phyloP scores from a whole-genome alignment of 805 yeast species.

The Teunomyces funiuensis region DNA sequence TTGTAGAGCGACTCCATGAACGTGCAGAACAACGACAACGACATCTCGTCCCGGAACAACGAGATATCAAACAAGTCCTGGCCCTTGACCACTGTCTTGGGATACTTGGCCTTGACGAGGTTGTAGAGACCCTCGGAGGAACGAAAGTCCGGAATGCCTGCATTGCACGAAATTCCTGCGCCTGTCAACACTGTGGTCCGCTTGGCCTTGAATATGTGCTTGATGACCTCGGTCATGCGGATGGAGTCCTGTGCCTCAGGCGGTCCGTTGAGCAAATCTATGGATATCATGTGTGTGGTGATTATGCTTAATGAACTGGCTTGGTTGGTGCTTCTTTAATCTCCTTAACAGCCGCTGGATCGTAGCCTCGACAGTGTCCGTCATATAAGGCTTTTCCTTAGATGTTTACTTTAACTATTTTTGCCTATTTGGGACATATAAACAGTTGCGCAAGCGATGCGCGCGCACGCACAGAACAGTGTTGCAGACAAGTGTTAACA shows the following conservation, averaged over 20 bases:
- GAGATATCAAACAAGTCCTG: constrained; percentile 90
- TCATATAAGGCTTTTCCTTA: constrained; percentile 2
- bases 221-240: constrained; percentile 39
- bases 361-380: constrained; percentile 1
- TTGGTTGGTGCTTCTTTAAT: too few species aligned
- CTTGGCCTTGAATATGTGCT: constrained; percentile 49
- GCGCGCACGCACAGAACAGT: too few species aligned
- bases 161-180: constrained; percentile 95
- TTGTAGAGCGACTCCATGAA: constrained; percentile 82
- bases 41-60: constrained; percentile 64
- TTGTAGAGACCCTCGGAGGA: constrained; percentile 82
- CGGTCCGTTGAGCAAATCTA: constrained; percentile 10
- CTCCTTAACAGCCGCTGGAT: not conserved
- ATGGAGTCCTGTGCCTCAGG: constrained; percentile 19
- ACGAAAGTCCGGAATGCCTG: constrained; percentile 96
- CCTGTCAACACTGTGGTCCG: constrained; percentile 79
- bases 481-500: too few species aligned
- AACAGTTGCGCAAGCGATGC: not conserved
- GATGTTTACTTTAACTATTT: constrained; percentile 9
- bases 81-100: constrained; percentile 69
- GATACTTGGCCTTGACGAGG: constrained; percentile 61
- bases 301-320: too few species aligned
- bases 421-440: constrained; percentile 10
- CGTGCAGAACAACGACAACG: constrained; percentile 74
- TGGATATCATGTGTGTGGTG: constrained; percentile 11